Evolutionary conservation across 805 yeast genomes (phyloP), one percentile per base, ranked within the genome.

Genomic region (Lachancea sp.): DNA sequence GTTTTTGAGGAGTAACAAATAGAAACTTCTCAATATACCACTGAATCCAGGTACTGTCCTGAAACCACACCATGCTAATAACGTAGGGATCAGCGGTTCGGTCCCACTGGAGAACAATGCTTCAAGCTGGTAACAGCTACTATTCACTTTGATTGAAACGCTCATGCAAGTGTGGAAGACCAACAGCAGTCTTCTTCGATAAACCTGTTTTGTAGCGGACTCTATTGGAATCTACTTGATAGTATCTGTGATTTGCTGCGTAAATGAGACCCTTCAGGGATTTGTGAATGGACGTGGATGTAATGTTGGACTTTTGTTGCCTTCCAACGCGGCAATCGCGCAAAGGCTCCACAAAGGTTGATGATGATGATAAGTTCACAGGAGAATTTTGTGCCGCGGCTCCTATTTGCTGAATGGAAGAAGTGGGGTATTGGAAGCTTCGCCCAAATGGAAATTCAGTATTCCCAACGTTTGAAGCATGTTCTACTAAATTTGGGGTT

Each of bases 151-250:
- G 7, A 18, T 39, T 28, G 20, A 40, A 40, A n/a, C 31, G 24
- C 17, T 24, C 31, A 18, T 40, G 43, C 25, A 40, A 16, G 19
- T 40, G 43, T 8, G 43, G 43, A 21, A 39, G 18, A 4, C 16
- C 22, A 16, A n/a, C n/a, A 8, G 43, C 5, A 4, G 16, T 16
- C 21, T 18, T 36, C 31, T 50, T 52, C 3, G 63, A 56, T 21
- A 58, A 29, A 1, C 63, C 63, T 7, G 49, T 60, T 29, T 50
- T 55, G 33, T 48, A 47, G 15, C 37, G 45, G 5, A 58, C 52
- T 19, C 41, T 52, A 29, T 38, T 40, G 2, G 59, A 53, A 28
- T 58, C 61, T 4, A 54, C 52, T 19, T 53, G 44, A 37, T 54
- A 58, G 8, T 50, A 23, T 11, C 36, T 42, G 34, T 43, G 51